Conservation (phyloP, 768 basidiomycete genomes). For the Amyloporia xantha region DNA sequence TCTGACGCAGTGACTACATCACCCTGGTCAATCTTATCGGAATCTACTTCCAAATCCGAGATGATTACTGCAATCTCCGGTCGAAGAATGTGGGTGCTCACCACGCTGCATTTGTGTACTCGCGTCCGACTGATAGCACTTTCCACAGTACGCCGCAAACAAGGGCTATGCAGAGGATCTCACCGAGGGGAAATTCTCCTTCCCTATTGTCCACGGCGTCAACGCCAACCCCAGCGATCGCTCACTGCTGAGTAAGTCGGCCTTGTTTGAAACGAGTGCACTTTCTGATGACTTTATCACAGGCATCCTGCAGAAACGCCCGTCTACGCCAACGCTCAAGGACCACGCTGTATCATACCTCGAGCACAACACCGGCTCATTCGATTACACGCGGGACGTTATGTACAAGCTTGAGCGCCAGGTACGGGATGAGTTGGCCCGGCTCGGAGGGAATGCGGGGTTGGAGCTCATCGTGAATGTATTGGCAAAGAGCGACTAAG, state of each 20-base stretch:
- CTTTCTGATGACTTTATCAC: neutral
- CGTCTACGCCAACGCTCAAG: slow-evolving; percentile 76
- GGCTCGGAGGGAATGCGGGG: slow-evolving; percentile 70
- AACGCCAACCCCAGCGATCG: slow-evolving; percentile 69
- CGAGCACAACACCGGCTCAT: slow-evolving; percentile 64
- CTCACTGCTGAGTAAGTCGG: slow-evolving; percentile 71
- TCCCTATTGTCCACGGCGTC: slow-evolving; percentile 89
- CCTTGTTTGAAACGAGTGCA: neutral
- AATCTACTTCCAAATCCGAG: slow-evolving; percentile 94
- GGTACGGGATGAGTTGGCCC: slow-evolving; percentile 56
- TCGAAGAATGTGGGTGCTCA: slow-evolving; percentile 58
- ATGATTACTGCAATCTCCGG: slow-evolving; percentile 93
- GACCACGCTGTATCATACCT: slow-evolving; percentile 52
- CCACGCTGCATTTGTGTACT: too few relatives aligned
- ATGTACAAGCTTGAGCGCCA: slow-evolving; percentile 61
- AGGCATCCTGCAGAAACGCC: slow-evolving; percentile 90
- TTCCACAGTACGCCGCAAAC: slow-evolving; percentile 80
- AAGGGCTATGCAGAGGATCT: slow-evolving; percentile 92
- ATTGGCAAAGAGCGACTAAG: slow-evolving; percentile 25
- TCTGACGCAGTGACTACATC: slow-evolving; percentile 64
- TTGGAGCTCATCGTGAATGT: slow-evolving; percentile 53
- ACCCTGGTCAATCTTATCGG: slow-evolving; percentile 92
- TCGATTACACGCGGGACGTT: slow-evolving; percentile 78
- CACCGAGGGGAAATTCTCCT: slow-evolving; percentile 96
- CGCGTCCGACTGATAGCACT: too few relatives aligned